A percentile compares a stretch with the other conserved stretches of the same genome.
These are phyloP conservation scores for Hericium erinaceus DNA, from an alignment of 768 basidiomycete genomes.

Conservation along the genomic window DNA sequence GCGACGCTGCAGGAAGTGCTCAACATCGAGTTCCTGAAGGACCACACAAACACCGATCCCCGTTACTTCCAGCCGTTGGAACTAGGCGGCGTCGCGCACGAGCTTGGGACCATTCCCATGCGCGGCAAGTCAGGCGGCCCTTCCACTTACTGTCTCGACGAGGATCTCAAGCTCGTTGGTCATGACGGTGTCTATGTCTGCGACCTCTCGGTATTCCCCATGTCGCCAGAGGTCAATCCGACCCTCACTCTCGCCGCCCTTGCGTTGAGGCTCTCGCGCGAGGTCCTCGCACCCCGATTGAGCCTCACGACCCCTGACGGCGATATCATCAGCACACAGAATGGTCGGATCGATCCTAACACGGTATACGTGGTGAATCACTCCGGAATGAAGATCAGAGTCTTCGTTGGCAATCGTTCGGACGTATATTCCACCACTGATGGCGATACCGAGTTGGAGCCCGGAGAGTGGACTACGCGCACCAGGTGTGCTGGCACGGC, in stretches of 20 bases:
- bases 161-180: too few species aligned
- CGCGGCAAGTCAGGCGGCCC: too few species aligned
- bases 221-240: constrained; percentile 20
- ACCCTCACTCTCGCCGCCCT: constrained; percentile 20
- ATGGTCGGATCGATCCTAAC: too few species aligned
- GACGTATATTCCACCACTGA: too few species aligned
- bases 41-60: background rate
- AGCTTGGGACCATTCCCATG: constrained; percentile 5
- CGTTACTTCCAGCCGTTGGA: constrained; percentile 11
- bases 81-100: constrained; percentile 21
- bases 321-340: too few species aligned
- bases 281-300: background rate
- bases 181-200: constrained; percentile 15
- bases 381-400: too few species aligned
- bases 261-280: constrained; percentile 16
- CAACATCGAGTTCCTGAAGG: constrained; percentile 4
- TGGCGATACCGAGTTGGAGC: too few species aligned
- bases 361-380: too few species aligned
- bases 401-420: too few species aligned
- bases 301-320: too few species aligned
- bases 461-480: too few species aligned
- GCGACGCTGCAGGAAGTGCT: constrained; percentile 5
- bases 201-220: constrained; percentile 22
- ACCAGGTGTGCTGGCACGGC: too few species aligned
- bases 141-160: constrained; percentile 2